Percentiles rank a stretch among this genome's conserved stretches.
These are phyloP conservation scores for Metschnikowia santaceciliae DNA, from an alignment of 805 yeast species.

Conservation along the genomic window DNA sequence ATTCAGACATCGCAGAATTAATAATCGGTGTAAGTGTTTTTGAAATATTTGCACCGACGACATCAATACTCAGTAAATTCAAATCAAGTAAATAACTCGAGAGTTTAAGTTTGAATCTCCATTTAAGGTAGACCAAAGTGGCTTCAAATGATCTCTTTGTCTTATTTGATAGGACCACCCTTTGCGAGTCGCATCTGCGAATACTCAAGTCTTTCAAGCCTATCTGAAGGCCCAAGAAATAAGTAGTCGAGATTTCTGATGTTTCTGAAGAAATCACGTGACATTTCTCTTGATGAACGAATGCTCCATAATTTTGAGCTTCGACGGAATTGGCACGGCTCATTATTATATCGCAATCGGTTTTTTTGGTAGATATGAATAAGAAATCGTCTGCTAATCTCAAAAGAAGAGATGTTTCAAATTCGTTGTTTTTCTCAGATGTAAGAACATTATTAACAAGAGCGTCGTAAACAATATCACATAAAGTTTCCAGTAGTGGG, in stretches of 20 bases:
- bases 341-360: constrained; percentile 19
- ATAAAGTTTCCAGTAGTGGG: constrained; percentile 66
- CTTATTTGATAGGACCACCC: constrained; percentile 9
- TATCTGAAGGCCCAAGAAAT: constrained; percentile 32
- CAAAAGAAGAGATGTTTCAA: constrained; percentile 38
- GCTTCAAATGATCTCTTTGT: constrained; percentile 17
- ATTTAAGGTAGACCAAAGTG: constrained; percentile 20
- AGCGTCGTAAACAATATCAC: constrained; percentile 68
- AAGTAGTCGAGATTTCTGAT: constrained; percentile 5
- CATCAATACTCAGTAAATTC: constrained; percentile 7
- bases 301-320: constrained; percentile 32
- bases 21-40: constrained; percentile 2
- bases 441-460: constrained; percentile 41
- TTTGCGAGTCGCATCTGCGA: constrained; percentile 7
- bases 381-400: constrained; percentile 85
- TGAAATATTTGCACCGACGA: constrained; percentile 2
- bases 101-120: constrained; percentile 22
- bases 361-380: constrained; percentile 48
- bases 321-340: constrained; percentile 17
- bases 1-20: constrained; percentile 3
- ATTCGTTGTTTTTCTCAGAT: constrained; percentile 9
- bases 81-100: constrained; percentile 19
- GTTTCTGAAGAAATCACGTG: constrained; percentile 16
- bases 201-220: constrained; percentile 21
- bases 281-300: constrained; percentile 29